Percentiles rank a stretch among this genome's conserved stretches.
These are phyloP conservation scores for Metschnikowia vanudenii DNA, from an alignment of 805 yeast genomes.

Conservation along the genomic window DNA sequence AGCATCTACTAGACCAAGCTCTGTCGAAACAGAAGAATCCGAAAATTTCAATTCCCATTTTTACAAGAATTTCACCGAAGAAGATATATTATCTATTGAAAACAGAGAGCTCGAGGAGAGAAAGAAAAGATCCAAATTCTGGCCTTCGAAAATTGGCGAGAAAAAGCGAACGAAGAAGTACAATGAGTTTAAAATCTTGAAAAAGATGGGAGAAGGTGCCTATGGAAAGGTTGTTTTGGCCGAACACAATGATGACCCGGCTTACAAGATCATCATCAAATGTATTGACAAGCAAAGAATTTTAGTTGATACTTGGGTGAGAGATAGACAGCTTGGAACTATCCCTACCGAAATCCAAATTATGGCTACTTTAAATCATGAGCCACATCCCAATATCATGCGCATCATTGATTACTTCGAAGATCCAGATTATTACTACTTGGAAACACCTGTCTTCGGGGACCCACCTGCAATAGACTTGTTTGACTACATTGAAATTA, in stretches of 20 bases:
- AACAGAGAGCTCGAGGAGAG: slow-evolving; percentile 41
- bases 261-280: slow-evolving; percentile 74
- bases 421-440: slow-evolving; percentile 82
- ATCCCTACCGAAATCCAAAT: slow-evolving; percentile 96
- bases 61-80: slow-evolving; percentile 35
- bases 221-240: slow-evolving; percentile 91
- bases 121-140: slow-evolving; percentile 36
- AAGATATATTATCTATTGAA: slow-evolving; percentile 46
- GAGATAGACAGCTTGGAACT: slow-evolving; percentile 88
- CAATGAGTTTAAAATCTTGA: slow-evolving; percentile 65
- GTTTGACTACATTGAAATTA: slow-evolving; percentile 87
- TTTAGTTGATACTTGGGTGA: slow-evolving; percentile 94
- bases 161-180: slow-evolving; percentile 69
- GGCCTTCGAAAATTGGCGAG: slow-evolving; percentile 59
- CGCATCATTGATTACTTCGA: slow-evolving; percentile 88
- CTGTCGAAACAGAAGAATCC: slow-evolving; percentile 12
- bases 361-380: slow-evolving; percentile 72
- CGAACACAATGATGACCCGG: slow-evolving; percentile 59
- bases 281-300: slow-evolving; percentile 90
- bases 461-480: slow-evolving; percentile 86
- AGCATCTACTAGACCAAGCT: slow-evolving; percentile 7
- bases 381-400: slow-evolving; percentile 87
- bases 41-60: slow-evolving; percentile 12
- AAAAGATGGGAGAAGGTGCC: slow-evolving; percentile 93
- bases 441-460: slow-evolving; percentile 91